Conservation (phyloP, 202 grass and related monocot genomes). For the Zoysia matrella region DNA sequence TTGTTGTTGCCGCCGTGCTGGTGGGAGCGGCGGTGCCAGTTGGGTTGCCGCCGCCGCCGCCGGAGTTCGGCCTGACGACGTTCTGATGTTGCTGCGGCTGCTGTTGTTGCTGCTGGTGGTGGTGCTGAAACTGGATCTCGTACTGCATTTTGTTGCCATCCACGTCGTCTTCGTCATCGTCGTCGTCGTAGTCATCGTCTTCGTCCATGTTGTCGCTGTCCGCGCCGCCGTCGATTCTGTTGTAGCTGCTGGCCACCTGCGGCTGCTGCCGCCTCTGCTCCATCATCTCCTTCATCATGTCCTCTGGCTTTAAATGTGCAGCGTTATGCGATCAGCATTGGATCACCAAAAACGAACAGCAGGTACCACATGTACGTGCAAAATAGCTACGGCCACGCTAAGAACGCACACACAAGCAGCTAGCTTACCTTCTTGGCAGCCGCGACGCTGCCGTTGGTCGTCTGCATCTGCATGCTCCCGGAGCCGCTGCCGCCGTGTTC, state of each 20-base stretch:
- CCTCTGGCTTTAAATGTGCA: constrained; percentile 69
- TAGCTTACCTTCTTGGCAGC: constrained; percentile 64
- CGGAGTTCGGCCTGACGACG: constrained; percentile 33
- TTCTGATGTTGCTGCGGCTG: constrained; percentile 43
- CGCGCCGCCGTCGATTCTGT: constrained; percentile 17
- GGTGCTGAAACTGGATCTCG: constrained; percentile 75
- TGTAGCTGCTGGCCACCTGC: constrained; percentile 40
- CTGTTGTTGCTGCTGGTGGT: constrained; percentile 23
- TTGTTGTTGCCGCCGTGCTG: constrained; percentile 58
- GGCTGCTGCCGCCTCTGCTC: constrained; percentile 52
- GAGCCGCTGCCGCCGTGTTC: constrained; percentile 4
- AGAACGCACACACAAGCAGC: constrained; percentile 17
- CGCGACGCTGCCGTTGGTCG: constrained; percentile 58
- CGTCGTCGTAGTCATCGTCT: constrained; percentile 53
- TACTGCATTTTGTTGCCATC: constrained; percentile 47
- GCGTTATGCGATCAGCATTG: constrained; percentile 67
- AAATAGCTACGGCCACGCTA: constrained; percentile 47
- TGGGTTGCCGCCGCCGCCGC: constrained; percentile 34
- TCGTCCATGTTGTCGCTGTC: constrained; percentile 63
- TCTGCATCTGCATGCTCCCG: no score
- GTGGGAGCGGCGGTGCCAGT: constrained; percentile 38
- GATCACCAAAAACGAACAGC: constrained; percentile 64
- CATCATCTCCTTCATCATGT: constrained; percentile 49
- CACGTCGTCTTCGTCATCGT: constrained; percentile 16
- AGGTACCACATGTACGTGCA: constrained; percentile 63